A percentile compares a stretch with the other conserved stretches of the same genome.
phyloP scores from a whole-genome alignment of 345 rosid genomes.

The Corchorus capsularis region DNA sequence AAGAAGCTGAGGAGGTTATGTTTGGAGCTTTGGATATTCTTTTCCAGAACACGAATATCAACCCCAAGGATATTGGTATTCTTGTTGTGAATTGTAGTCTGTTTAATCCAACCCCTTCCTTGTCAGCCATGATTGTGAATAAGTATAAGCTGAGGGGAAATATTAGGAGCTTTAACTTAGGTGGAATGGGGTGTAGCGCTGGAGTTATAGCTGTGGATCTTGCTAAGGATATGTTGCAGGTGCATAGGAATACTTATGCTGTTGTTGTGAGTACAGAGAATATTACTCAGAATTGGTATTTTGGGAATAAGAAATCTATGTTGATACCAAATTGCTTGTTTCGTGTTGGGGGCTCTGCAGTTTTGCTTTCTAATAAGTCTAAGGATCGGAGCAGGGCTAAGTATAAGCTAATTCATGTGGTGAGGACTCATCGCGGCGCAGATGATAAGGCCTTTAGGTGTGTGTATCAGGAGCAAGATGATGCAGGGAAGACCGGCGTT shows the following conservation, averaged over 20 bases:
- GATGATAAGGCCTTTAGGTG: conserved; percentile 69
- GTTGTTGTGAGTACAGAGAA: conserved; percentile 80
- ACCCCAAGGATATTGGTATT: conserved; percentile 67
- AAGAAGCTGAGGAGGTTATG: conserved; percentile 74
- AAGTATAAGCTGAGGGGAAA: conserved; percentile 64
- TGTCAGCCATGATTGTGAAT: conserved; percentile 70
- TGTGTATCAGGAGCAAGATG: conserved; percentile 74
- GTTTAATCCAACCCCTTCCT: conserved; percentile 78
- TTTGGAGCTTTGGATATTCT: conserved; percentile 57
- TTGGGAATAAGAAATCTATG: conserved; percentile 75
- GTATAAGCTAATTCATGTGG: conserved; percentile 63
- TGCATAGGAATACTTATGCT: conserved; percentile 67
- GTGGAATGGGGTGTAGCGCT: conserved; percentile 92
- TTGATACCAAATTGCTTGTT: conserved; percentile 73
- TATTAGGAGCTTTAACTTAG: conserved; percentile 57
- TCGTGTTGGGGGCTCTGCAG: conserved; percentile 64
- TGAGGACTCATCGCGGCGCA: conserved; percentile 71
- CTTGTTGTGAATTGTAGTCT: conserved; percentile 77
- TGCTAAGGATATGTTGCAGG: conserved; percentile 66
- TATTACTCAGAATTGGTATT: conserved; percentile 65
- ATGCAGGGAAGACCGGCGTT: conserved; percentile 59
- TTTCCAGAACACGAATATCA: conserved; percentile 50
- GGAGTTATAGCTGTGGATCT: conserved; percentile 67
- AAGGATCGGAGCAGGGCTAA: conserved; percentile 56
- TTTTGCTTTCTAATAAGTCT: conserved; percentile 60